Conservation (phyloP, 768 basidiomycete species). For the Mrakia blollopis region DNA sequence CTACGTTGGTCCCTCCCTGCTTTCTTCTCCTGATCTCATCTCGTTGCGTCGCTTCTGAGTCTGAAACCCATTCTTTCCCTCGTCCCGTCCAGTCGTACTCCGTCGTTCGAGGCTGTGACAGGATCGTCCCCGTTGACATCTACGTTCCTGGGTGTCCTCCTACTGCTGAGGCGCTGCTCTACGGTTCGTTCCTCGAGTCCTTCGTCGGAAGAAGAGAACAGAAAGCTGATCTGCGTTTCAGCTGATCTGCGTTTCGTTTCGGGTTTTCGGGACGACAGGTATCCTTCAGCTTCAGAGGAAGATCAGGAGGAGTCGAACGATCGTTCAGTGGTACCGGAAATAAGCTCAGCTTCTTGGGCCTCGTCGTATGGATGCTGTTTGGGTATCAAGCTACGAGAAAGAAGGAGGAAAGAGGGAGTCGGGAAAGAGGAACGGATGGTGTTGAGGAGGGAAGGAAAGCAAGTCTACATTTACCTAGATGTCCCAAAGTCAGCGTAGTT, state of each 20-base stretch:
- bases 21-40: background rate
- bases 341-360: conserved; percentile 20
- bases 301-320: conserved; percentile 82
- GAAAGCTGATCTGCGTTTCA: conserved; percentile 14
- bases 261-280: conserved; percentile 11
- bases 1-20: conserved; percentile 22
- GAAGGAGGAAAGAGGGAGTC: too few species aligned
- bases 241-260: conserved; percentile 1
- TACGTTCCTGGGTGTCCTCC: conserved; percentile 46
- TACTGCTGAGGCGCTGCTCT: conserved; percentile 82
- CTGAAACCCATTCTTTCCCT: conserved; percentile 66
- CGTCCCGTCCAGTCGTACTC: conserved; percentile 63
- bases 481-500: too few species aligned
- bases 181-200: conserved; percentile 10
- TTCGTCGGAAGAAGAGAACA: background rate
- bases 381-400: too few species aligned
- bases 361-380: too few species aligned
- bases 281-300: conserved; percentile 96
- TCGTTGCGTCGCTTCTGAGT: background rate
- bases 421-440: too few species aligned
- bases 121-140: conserved; percentile 97
- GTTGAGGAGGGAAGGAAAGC: too few species aligned
- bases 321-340: conserved; percentile 68
- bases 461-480: too few species aligned
- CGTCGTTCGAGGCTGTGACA: conserved; percentile 95